These are phyloP conservation scores for Trifolium subterraneum DNA, from an alignment of 306 rosid species.

Conservation along the genomic window DNA sequence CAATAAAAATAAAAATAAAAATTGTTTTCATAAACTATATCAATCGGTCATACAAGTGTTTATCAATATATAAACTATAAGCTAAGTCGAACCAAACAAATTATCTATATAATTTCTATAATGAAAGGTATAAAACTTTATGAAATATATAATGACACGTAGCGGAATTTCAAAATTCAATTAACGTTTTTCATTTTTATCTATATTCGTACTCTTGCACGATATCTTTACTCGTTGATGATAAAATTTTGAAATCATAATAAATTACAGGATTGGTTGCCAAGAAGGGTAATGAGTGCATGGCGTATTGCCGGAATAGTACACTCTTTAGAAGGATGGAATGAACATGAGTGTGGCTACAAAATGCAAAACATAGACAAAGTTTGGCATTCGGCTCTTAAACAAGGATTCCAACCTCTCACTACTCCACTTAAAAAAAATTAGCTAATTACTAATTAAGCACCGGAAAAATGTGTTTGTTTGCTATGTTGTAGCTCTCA, in stretches of 20 bases:
- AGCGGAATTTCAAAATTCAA: no score
- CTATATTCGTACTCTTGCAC: no score
- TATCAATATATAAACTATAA: no score
- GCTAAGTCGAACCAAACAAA: no score
- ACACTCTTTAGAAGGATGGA: constrained; percentile 74
- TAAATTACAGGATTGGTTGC: constrained; percentile 60
- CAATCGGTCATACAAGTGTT: no score
- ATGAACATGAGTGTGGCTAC: constrained; percentile 65
- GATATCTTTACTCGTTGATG: not conserved
- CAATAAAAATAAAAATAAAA: no score
- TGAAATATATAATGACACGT: no score
- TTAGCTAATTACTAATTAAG: constrained; percentile 16
- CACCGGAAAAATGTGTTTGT: not conserved
- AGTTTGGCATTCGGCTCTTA: constrained; percentile 73
- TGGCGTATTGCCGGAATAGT: constrained; percentile 75
- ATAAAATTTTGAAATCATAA: not conserved
- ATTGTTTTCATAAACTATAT: no score
- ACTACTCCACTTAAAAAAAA: not conserved
- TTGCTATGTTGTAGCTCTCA: not conserved
- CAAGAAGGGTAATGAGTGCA: constrained; percentile 87
- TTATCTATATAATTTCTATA: not conserved
- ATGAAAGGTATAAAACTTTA: no score
- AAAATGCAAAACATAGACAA: constrained; percentile 50
- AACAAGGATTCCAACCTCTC: constrained; percentile 73
- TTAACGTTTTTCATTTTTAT: no score